Evolutionary conservation across 495 filamentous ascomycete genomes (phyloP).

Genomic region (Aspergillus ostianus): DNA sequence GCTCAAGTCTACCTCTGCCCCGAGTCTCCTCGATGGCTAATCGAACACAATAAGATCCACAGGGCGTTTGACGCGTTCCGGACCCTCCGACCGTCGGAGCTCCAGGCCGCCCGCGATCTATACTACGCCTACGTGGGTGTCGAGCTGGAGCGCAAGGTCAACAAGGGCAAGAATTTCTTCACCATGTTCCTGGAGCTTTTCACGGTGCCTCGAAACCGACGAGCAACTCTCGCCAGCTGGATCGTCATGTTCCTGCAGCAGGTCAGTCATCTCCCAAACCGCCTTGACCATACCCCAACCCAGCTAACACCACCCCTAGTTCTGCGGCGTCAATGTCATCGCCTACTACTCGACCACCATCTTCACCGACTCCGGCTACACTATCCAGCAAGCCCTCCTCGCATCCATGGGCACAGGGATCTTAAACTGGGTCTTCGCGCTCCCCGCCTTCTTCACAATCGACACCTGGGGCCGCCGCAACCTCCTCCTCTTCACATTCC

Average conservation of each 20-base stretch:
- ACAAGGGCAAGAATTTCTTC: slow-evolving; percentile 46
- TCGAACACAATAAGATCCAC: slow-evolving; percentile 52
- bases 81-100: slow-evolving; percentile 40
- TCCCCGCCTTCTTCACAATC: slow-evolving; percentile 67
- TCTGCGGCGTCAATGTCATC: slow-evolving; percentile 55
- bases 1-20: slow-evolving; percentile 59
- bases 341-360: slow-evolving; percentile 57
- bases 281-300: not conserved
- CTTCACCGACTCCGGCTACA: slow-evolving; percentile 50
- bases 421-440: slow-evolving; percentile 63
- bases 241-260: slow-evolving; percentile 55
- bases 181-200: slow-evolving; percentile 53
- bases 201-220: slow-evolving; percentile 51
- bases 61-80: slow-evolving; percentile 46
- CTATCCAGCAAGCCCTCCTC: slow-evolving; percentile 45
- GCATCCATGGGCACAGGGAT: slow-evolving; percentile 64
- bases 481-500: slow-evolving; percentile 64
- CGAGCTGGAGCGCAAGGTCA: slow-evolving; percentile 43
- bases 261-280: not conserved
- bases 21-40: slow-evolving; percentile 67
- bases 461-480: slow-evolving; percentile 63
- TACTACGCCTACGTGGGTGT: slow-evolving; percentile 54
- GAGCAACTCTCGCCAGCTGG: slow-evolving; percentile 50
- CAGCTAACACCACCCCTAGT: slow-evolving; percentile 7
- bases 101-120: slow-evolving; percentile 53